Conservation (phyloP, 2,329 filamentous ascomycete genomes). For the Blastomyces percursus region DNA sequence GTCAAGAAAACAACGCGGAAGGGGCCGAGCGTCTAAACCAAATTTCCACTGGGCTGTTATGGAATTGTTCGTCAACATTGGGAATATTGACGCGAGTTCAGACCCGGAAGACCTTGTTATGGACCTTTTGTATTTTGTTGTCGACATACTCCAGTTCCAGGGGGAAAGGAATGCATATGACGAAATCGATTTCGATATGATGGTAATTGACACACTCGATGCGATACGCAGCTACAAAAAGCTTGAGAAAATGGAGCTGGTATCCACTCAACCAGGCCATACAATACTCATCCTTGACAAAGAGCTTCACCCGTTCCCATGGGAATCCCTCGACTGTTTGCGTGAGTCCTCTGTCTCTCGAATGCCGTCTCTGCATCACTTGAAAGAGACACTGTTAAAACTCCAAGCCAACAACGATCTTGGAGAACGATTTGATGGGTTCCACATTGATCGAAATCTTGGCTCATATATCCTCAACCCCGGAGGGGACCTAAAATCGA, state of each 20-base stretch:
- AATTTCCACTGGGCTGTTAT: slow-evolving; percentile 58
- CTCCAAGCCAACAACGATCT: slow-evolving; percentile 29
- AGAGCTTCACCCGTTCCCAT: slow-evolving; percentile 78
- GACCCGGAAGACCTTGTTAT: slow-evolving; percentile 84
- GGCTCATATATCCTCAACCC: slow-evolving; percentile 77
- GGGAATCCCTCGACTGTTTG: slow-evolving; percentile 89
- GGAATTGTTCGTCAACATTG: slow-evolving; percentile 79
- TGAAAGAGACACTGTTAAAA: slow-evolving; percentile 59
- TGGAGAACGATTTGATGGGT: slow-evolving; percentile 27
- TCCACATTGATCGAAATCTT: slow-evolving; percentile 40
- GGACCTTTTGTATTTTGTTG: slow-evolving; percentile 88
- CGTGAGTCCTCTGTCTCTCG: slow-evolving; percentile 68
- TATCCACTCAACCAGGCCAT: slow-evolving; percentile 41
- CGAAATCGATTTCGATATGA: slow-evolving; percentile 88
- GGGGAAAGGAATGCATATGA: slow-evolving; percentile 95
- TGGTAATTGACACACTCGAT: slow-evolving; percentile 80
- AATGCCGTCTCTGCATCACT: slow-evolving; percentile 72
- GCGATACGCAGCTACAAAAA: slow-evolving; percentile 69
- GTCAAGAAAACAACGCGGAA: slow-evolving; percentile 55
- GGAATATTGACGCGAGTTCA: slow-evolving; percentile 56
- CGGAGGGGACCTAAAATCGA: slow-evolving; percentile 67
- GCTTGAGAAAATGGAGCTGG: slow-evolving; percentile 15
- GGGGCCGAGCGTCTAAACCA: slow-evolving; percentile 42
- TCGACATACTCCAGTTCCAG: slow-evolving; percentile 93
- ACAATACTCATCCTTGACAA: slow-evolving; percentile 89